Base-by-base conservation (phyloP, 2,329 filamentous ascomycete genomes). In the Botrytis squamosa region DNA sequence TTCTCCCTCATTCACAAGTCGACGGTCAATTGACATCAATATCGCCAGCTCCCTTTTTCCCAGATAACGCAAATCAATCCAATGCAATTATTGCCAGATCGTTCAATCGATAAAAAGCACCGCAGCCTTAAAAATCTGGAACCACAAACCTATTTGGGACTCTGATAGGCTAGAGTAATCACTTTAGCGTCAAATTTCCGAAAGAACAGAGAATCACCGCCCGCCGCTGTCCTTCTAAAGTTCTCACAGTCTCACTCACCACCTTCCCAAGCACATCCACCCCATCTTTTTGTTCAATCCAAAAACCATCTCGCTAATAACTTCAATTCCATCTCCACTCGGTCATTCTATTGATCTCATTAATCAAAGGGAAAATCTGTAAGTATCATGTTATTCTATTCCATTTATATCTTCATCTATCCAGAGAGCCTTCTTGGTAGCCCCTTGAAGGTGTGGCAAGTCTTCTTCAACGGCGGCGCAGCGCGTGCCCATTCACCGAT, bases 321-420 rank as follows among this genome's bases (percentile, higher is more conserved):
- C 62, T 65, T 71, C 69, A 71, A 65, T 55, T 77, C 75, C 73
- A 79, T 78, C 79, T 80, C 77, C 77, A 77, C 75, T 74, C 71
- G 79, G 77, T 78, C 77, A 76, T 76, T 75, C 65, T 72, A 55
- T 77, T 74, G 78, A 78, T 77, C 76, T 74, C 62, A 73, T 73
- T 36, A 55, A 42, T 42, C 52, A 66, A 55, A 55, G 42, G 70
- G 70, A 72, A 75, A 77, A 65, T 73, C 29, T 78, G 79, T 80
- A 78, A 80, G 79, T 75, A 73, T 52, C 49, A 62, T 57, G 71
- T 67, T 70, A 63, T 74, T 49, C 40, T 63, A 40, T 73, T 42
- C 40, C 49, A 68, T 33, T 63, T 33, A 73, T 68, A 38, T 44
- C 49, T 49, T 66, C 44, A 42, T 64, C 70, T 18, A 33, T 66